Evolutionary conservation across 768 basidiomycete genomes (phyloP).

Genomic region (Gelatoporia subvermispora): DNA sequence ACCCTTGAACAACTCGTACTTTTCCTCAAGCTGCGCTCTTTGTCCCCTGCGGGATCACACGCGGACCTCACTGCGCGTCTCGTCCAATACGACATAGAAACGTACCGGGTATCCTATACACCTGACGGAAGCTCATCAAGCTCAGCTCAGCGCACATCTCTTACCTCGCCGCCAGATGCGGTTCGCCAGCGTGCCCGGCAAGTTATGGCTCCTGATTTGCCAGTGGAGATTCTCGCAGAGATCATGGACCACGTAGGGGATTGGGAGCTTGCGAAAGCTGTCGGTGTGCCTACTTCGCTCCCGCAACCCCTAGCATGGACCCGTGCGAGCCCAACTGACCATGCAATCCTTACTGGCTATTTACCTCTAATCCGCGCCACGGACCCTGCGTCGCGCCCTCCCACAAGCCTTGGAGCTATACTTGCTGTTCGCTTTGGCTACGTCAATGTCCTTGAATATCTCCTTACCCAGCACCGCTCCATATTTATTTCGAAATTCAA

Average conservation of each 20-base stretch:
- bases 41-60: conserved; percentile 62
- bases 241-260: conserved; percentile 77
- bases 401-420: conserved; percentile 67
- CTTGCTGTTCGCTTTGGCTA: conserved; percentile 70
- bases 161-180: conserved; percentile 15
- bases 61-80: conserved; percentile 65
- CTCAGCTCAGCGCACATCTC: not conserved
- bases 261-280: conserved; percentile 79
- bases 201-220: conserved; percentile 50
- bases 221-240: conserved; percentile 69
- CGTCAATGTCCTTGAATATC: conserved; percentile 68
- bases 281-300: conserved; percentile 69
- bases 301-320: conserved; percentile 66
- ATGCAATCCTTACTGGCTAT: conserved; percentile 64
- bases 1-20: conserved; percentile 64
- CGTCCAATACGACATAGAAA: conserved; percentile 69
- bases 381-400: conserved; percentile 49
- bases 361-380: conserved; percentile 56
- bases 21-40: conserved; percentile 67
- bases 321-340: conserved; percentile 63
- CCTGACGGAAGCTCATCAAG: conserved; percentile 13
- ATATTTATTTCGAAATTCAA: conserved; percentile 64
- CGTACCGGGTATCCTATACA: conserved; percentile 54
- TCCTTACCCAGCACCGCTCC: conserved; percentile 58
- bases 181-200: conserved; percentile 24